These are phyloP conservation scores for Aspergillus udagawae DNA, from an alignment of 2,329 filamentous ascomycete species.

Conservation along the genomic window DNA sequence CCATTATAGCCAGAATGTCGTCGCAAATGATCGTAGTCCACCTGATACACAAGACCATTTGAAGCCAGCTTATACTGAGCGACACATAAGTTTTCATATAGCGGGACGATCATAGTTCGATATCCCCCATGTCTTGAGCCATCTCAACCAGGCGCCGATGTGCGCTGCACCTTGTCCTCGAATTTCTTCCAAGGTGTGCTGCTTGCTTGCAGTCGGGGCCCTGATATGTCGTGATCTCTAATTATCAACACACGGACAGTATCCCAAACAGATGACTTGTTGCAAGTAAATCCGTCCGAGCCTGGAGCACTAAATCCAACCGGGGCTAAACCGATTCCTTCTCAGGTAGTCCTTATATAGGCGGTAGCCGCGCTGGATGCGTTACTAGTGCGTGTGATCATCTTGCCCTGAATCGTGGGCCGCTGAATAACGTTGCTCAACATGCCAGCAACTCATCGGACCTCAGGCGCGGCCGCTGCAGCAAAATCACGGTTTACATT, in stretches of 20 bases:
- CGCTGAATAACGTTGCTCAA: not conserved
- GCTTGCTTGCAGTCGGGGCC: not conserved
- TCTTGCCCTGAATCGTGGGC: not conserved
- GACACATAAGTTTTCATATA: not conserved
- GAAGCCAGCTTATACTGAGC: not conserved
- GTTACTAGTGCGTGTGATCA: not conserved
- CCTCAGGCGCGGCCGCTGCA: slow-evolving; percentile 31
- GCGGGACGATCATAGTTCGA: not conserved
- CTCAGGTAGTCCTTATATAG: not conserved
- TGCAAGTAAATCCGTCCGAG: not conserved
- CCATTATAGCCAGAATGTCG: not conserved
- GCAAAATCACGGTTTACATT: slow-evolving; percentile 31
- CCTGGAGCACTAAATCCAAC: not conserved
- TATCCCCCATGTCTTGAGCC: not conserved
- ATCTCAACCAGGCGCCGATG: not conserved
- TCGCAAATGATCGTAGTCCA: not conserved
- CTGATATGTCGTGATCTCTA: not conserved
- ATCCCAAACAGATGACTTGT: not conserved
- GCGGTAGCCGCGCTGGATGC: not conserved
- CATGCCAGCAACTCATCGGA: slow-evolving; percentile 20
- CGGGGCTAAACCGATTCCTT: not conserved
- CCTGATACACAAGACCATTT: not conserved
- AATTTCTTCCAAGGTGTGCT: not conserved
- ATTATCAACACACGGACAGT: not conserved
- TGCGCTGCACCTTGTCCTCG: not conserved